These are phyloP conservation scores for Solanum etuberosum DNA, from an alignment of 257 asterid genomes.

Conservation along the genomic window DNA sequence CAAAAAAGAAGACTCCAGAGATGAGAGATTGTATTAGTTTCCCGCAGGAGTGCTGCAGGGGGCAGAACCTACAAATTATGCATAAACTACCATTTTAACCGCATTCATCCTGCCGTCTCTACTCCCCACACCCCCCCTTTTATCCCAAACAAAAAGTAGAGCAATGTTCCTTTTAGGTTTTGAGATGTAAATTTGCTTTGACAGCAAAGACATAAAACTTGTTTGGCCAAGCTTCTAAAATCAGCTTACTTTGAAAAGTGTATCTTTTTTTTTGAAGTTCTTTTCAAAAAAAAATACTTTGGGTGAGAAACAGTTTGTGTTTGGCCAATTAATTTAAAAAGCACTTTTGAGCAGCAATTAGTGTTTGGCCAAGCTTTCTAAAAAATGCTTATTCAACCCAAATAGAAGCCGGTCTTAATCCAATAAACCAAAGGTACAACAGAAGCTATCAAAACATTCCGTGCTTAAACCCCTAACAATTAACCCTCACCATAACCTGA, in stretches of 20 bases:
- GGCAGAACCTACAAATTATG: neutral
- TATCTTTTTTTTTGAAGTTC: too few species aligned
- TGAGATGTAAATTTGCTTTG: neutral
- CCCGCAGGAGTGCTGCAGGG: neutral
- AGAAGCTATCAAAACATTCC: neutral
- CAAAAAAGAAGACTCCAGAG: neutral
- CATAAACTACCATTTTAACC: neutral
- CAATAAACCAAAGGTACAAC: neutral
- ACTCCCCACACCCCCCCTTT: neutral
- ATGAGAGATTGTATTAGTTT: neutral
- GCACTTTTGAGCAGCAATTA: neutral
- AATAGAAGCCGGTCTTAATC: neutral
- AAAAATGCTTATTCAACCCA: neutral
- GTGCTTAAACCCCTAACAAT: neutral
- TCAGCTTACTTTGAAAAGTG: neutral
- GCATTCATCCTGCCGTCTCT: neutral
- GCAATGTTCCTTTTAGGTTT: neutral
- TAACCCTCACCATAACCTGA: neutral
- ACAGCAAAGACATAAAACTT: neutral
- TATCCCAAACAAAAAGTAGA: neutral
- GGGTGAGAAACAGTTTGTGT: neutral
- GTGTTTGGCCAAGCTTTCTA: neutral
- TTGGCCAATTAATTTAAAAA: neutral
- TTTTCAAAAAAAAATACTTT: neutral
- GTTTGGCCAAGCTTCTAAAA: neutral